A percentile compares a stretch with the other conserved stretches of the same genome.
Conservation (phyloP, 345 rosid genomes). For the Crucihimalaya himalaica region DNA sequence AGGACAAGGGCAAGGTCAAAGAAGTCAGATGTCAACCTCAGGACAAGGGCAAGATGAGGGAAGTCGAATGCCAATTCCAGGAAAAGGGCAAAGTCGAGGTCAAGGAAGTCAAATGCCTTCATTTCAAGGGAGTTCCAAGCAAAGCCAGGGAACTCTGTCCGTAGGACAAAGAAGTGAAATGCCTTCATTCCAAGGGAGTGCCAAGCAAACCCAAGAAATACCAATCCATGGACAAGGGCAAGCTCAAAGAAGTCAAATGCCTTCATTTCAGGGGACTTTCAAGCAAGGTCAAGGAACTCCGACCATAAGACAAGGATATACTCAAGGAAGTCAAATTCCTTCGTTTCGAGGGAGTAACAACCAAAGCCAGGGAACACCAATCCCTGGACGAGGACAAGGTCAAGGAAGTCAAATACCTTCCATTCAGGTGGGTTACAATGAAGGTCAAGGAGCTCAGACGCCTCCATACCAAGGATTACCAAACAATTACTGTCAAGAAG, state of each 20-base stretch:
- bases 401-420: slow-evolving; percentile 44
- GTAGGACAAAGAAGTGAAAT: not conserved
- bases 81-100: slow-evolving; percentile 25
- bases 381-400: slow-evolving; percentile 27
- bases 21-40: not conserved
- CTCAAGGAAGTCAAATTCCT: slow-evolving; percentile 6
- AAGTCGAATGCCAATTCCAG: not conserved
- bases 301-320: not conserved
- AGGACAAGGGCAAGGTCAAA: slow-evolving; percentile 29
- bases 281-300: not conserved
- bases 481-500: slow-evolving; percentile 38
- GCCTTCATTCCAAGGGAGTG: not conserved
- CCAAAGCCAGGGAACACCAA: slow-evolving; percentile 5
- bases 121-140: not conserved
- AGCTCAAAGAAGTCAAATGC: not conserved
- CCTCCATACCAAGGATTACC: slow-evolving; percentile 42
- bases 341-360: not conserved
- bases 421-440: slow-evolving; percentile 46
- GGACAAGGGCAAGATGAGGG: slow-evolving; percentile 31
- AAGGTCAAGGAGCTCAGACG: slow-evolving; percentile 47
- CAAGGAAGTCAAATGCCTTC: slow-evolving; percentile 14
- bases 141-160: not conserved
- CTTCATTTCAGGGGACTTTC: not conserved
- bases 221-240: not conserved
- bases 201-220: not conserved